Percentiles rank a stretch among this genome's conserved stretches.
phyloP scores from a whole-genome alignment of 192 early-diverging fungal genomes.

The Entomortierella beljakovae region DNA sequence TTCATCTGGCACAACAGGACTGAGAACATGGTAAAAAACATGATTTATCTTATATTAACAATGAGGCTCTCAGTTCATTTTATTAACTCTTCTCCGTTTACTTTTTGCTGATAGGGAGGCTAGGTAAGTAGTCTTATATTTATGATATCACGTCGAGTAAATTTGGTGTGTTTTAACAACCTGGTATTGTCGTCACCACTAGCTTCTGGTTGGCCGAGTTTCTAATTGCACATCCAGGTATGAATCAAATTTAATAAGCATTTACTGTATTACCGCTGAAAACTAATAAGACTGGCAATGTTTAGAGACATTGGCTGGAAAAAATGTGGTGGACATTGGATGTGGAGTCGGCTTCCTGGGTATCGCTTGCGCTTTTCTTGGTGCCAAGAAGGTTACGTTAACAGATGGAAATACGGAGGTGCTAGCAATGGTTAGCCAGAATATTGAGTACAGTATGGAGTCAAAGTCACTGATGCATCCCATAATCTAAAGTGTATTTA shows the following conservation, averaged over 20 bases:
- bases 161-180: no score
- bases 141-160: background rate
- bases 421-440: slow-evolving; percentile 28
- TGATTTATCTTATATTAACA: no score
- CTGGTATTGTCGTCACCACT: background rate
- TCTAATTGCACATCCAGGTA: slow-evolving; percentile 44
- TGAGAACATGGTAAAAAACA: slow-evolving; percentile 37
- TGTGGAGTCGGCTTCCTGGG: slow-evolving; percentile 50
- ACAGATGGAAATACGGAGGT: slow-evolving; percentile 49
- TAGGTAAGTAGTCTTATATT: no score
- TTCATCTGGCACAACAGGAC: slow-evolving; percentile 42
- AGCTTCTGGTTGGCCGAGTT: slow-evolving; percentile 52
- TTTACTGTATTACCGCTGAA: background rate
- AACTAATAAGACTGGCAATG: background rate
- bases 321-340: slow-evolving; percentile 48
- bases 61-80: no score
- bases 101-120: slow-evolving; percentile 20
- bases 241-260: background rate
- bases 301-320: slow-evolving; percentile 26
- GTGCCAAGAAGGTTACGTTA: slow-evolving; percentile 35
- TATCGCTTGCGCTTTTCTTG: slow-evolving; percentile 34
- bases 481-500: background rate
- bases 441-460: slow-evolving; percentile 43
- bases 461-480: background rate
- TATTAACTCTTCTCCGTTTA: background rate